Conservation (phyloP, 2,329 filamentous ascomycete genomes). For the Nigrograna mackinnonii region DNA sequence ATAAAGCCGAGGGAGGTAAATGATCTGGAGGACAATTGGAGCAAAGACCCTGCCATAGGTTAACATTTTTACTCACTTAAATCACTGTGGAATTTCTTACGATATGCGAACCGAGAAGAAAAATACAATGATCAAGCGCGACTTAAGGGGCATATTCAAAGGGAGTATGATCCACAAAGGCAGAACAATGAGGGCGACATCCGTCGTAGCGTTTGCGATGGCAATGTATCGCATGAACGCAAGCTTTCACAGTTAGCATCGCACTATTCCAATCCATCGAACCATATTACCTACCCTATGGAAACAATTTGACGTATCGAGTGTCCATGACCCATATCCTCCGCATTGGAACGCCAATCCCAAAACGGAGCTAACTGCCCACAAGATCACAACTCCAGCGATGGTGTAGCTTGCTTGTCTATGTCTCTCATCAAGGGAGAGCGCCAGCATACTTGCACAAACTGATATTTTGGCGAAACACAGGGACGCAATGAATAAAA, state of each 20-base stretch:
- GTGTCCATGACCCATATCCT: background rate
- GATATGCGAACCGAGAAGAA: no score
- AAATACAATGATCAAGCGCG: background rate
- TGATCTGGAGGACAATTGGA: no score
- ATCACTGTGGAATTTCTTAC: no score
- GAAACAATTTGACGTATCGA: background rate
- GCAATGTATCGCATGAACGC: background rate
- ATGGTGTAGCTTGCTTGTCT: background rate
- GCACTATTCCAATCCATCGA: no score
- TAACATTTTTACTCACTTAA: no score
- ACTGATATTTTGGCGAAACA: conserved; percentile 16
- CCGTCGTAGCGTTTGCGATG: background rate
- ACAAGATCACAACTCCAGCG: background rate
- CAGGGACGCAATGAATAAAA: conserved; percentile 12
- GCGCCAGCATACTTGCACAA: conserved; percentile 8
- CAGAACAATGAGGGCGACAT: conserved; percentile 1
- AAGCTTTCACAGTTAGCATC: no score
- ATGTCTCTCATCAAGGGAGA: conserved; percentile 9
- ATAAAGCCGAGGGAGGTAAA: background rate
- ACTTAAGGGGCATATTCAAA: conserved; percentile 4
- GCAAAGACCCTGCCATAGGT: no score
- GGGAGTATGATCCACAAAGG: conserved; percentile 1
- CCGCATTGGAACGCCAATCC: conserved; percentile 2
- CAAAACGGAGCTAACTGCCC: conserved; percentile 1
- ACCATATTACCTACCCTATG: background rate